Base-by-base conservation (phyloP, 148 eudicot species). In the Oxyria digyna region DNA sequence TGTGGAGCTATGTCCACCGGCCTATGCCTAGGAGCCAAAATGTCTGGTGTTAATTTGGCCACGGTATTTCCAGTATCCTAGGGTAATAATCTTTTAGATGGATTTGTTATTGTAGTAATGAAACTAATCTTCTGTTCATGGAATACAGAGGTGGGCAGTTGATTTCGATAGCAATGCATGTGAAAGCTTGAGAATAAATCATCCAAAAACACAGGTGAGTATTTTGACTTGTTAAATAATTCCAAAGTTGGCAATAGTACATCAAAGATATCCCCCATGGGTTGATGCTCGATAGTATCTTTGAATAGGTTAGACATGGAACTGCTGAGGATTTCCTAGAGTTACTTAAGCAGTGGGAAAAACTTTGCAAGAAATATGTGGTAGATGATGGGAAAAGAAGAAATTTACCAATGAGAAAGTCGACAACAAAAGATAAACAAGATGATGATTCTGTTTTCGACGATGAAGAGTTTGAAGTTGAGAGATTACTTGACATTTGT, bases 1-100 rank as follows among this genome's bases (percentile, higher is more conserved):
- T 94, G 98, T 82, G 98, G 98, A 67, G 98, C 92, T 72, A 94
- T 94, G 98, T 94, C 98, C 67, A 90, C 96, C 42, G 98, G 98
- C 78, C 76, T 94, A 68, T 84, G 93, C 79, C 77, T 88, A 62
- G 98, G 98, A 75, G 89, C 98, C 76, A 85, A 82, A 82, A 84
- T 85, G 75, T 82, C 97, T 59, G 73, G 85, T 62, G 71, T 88
- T 13, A 75, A 83, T 77, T 85, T 94, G 49, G 85, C 78, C 41
- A 88, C 96, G 76, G 98, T 94, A 88, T 81, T 14, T 59, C 38
- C 38, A 59, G 65, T 59, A 59, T 59, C 7, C 65, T 29, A 27
- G 65, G 65, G 38, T 59, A 13, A 23, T 5, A 31, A 59, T 59
- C 18, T 12, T 27, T 29, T 29, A 29, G 65, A 3, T 59, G 65